phyloP scores from a whole-genome alignment of 192 early-diverging fungal species.

The Umbelopsis sp. region DNA sequence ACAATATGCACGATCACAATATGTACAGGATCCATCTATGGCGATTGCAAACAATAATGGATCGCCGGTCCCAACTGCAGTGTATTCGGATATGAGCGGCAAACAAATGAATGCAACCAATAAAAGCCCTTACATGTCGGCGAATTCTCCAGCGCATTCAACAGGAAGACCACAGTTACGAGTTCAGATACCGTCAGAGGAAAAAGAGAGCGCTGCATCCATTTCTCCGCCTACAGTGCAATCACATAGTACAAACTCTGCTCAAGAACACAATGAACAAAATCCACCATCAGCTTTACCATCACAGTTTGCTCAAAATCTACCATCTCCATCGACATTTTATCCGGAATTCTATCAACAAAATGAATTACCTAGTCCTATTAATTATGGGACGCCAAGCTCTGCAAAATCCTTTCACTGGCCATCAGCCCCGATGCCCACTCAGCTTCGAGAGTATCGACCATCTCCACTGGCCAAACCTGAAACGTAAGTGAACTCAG shows the following conservation, averaged over 20 bases:
- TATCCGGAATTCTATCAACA: constrained; percentile 71
- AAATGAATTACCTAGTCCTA: constrained; percentile 64
- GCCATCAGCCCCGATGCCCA: constrained; percentile 44
- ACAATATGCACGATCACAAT: background rate
- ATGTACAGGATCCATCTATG: background rate
- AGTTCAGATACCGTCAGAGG: constrained; percentile 16
- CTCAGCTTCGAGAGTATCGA: constrained; percentile 48
- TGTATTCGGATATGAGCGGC: background rate
- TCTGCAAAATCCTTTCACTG: constrained; percentile 70
- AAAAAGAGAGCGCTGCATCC: background rate
- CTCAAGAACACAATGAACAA: constrained; percentile 37
- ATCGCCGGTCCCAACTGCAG: background rate
- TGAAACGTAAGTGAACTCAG: constrained; percentile 21
- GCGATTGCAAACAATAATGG: background rate
- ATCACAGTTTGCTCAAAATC: constrained; percentile 59
- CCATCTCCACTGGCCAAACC: constrained; percentile 54
- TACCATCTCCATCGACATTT: constrained; percentile 72
- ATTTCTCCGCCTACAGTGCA: background rate
- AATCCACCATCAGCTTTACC: constrained; percentile 69
- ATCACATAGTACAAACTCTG: background rate
- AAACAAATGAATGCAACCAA: constrained; percentile 2
- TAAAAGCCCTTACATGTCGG: background rate
- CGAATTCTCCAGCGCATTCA: background rate
- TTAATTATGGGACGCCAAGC: constrained; percentile 75
- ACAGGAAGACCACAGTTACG: background rate